Conservation (phyloP, 306 rosid species). For the Vigna mungo region DNA sequence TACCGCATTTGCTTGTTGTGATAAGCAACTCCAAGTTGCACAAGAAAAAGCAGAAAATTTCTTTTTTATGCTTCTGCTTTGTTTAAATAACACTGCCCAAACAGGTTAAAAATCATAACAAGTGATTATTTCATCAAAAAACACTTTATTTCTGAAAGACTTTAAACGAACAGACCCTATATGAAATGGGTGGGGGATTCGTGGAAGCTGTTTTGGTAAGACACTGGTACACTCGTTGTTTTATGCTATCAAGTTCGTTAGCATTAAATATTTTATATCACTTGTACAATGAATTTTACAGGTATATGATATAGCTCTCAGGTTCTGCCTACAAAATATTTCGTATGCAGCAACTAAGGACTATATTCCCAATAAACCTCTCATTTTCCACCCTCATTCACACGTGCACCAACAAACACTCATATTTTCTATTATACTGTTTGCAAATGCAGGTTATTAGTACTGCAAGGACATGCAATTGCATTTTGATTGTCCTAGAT, state of each 20-base stretch:
- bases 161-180: neutral
- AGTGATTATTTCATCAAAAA: no score
- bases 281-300: neutral
- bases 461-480: conserved; percentile 98
- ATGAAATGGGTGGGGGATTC: neutral
- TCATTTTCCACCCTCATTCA: conserved; percentile 22
- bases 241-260: neutral
- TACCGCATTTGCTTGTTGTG: no score
- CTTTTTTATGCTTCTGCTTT: no score
- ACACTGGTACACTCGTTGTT: neutral
- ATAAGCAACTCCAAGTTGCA: no score
- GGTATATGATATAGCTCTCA: conserved; percentile 11
- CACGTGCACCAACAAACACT: conserved; percentile 28
- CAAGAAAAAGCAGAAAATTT: no score
- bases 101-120: no score
- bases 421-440: conserved; percentile 39
- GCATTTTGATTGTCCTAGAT: conserved; percentile 95
- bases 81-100: no score
- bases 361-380: conserved; percentile 22
- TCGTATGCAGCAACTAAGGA: conserved; percentile 25
- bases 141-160: no score
- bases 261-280: conserved; percentile 2
- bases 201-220: conserved; percentile 7
- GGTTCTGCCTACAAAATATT: conserved; percentile 28
- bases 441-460: conserved; percentile 83